A percentile compares a stretch with the other conserved stretches of the same genome.
Conservation (phyloP, 2,329 filamentous ascomycete genomes). For the Botrytis hyacinthi region DNA sequence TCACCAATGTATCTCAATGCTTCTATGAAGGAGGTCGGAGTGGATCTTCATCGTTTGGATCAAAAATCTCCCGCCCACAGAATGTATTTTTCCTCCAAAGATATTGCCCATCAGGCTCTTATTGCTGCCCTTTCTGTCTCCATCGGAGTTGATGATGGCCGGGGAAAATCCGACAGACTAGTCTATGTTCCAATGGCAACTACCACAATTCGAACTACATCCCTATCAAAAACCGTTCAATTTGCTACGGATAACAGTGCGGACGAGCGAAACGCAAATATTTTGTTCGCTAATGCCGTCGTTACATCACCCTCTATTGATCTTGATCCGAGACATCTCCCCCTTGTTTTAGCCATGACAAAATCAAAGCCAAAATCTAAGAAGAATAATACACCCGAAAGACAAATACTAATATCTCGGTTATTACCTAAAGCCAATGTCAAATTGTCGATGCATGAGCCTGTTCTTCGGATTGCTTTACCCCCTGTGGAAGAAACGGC, state of each 20-base stretch:
- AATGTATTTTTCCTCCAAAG: slow-evolving; percentile 94
- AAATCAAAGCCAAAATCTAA: slow-evolving; percentile 52
- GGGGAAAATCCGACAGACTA: slow-evolving; percentile 78
- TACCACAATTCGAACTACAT: slow-evolving; percentile 87
- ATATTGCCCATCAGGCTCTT: slow-evolving; percentile 92
- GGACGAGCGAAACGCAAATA: slow-evolving; percentile 89
- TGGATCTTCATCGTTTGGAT: slow-evolving; percentile 89
- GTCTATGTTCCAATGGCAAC: slow-evolving; percentile 97
- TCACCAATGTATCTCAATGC: slow-evolving; percentile 78
- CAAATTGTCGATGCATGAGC: slow-evolving; percentile 95
- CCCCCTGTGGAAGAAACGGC: slow-evolving; percentile 68
- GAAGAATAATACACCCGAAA: slow-evolving; percentile 48
- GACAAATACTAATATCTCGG: slow-evolving; percentile 76
- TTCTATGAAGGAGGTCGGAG: slow-evolving; percentile 93
- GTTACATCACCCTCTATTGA: slow-evolving; percentile 95
- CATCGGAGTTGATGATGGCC: slow-evolving; percentile 86
- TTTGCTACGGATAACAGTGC: slow-evolving; percentile 67
- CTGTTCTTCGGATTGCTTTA: slow-evolving; percentile 84
- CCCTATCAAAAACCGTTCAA: slow-evolving; percentile 91
- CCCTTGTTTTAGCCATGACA: slow-evolving; percentile 75
- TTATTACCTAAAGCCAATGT: slow-evolving; percentile 90
- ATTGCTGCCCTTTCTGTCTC: slow-evolving; percentile 90
- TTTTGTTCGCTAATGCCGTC: slow-evolving; percentile 93
- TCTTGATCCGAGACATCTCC: slow-evolving; percentile 86
- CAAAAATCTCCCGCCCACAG: slow-evolving; percentile 90